Percentiles rank a stretch among this genome's conserved stretches.
These are phyloP conservation scores for Leccinum broughii DNA, from an alignment of 768 basidiomycete species.

Conservation along the genomic window DNA sequence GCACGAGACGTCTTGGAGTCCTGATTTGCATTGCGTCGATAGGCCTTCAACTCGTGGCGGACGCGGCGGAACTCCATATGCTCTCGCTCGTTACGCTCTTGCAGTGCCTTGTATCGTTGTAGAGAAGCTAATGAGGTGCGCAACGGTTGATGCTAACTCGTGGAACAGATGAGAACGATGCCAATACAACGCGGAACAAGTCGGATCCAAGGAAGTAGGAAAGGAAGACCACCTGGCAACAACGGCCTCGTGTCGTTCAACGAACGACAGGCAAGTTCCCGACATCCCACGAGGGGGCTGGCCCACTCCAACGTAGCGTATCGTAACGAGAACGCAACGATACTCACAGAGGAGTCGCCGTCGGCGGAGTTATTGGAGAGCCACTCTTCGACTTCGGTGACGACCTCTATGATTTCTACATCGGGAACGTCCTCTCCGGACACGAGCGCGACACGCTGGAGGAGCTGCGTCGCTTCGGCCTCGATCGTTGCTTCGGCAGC, in stretches of 20 bases:
- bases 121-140: slow-evolving; percentile 36
- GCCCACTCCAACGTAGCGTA: slow-evolving; percentile 1
- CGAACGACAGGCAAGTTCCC: not conserved
- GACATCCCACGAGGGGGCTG: not conserved
- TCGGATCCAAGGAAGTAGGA: slow-evolving; percentile 16
- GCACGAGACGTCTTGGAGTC: slow-evolving; percentile 38
- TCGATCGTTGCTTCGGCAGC: slow-evolving; percentile 44
- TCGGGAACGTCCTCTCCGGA: slow-evolving; percentile 35
- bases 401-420: slow-evolving; percentile 38
- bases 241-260: not conserved
- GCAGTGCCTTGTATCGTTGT: slow-evolving; percentile 40
- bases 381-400: too few species aligned
- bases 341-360: slow-evolving; percentile 36
- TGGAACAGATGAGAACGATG: slow-evolving; percentile 23
- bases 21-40: slow-evolving; percentile 28
- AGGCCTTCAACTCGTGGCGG: slow-evolving; percentile 32
- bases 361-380: slow-evolving; percentile 43
- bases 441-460: slow-evolving; percentile 37
- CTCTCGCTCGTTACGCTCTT: slow-evolving; percentile 35
- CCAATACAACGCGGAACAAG: slow-evolving; percentile 20
- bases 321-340: slow-evolving; percentile 3
- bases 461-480: slow-evolving; percentile 36
- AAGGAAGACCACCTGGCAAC: not conserved
- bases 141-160: slow-evolving; percentile 35
- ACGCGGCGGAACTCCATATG: slow-evolving; percentile 33